Base-by-base conservation (phyloP, 73 alveolate species). In the Tetrahymena thermophila region DNA sequence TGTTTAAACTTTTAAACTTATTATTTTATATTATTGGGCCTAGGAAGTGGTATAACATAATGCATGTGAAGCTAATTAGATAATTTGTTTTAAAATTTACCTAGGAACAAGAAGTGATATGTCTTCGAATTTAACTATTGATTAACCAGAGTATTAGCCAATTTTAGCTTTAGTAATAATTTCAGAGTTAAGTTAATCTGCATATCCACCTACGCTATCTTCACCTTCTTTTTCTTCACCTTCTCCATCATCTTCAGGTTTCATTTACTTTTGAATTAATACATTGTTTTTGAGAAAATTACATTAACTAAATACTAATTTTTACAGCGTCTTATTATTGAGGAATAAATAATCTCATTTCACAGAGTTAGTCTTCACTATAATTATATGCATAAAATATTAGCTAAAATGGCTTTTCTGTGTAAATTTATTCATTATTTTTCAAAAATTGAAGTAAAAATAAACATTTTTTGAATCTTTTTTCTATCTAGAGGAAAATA, bases 101-200 rank as follows among this genome's bases (percentile, higher is more conserved):
- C 99, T 97, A 43, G 99, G 99, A 35, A 98, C 97, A 58, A 97
- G 84, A 98, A 98, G 96, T 85, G 96, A 98, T 71, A 98, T 94
- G 50, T 98, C 99, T 84, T 93, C 97, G 34, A 98, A 94, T 89
- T 96, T 95, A 31, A 98, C 99, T 0, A 98, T 98, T 56, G 98
- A 94, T 58, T 98, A 97, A 10, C 99, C 98, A 9, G 98, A 98
- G 56, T 37, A 94, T 31, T 96, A 97, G 34, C 99, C 99, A 17
- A 98, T 98, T 85, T 98, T 98, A 10, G 99, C 99, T 85, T 98
- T 98, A 94, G 97, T 96, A 43, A 98, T 85, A 31, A 98, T 97
- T 56, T 98, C 98, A 94, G 98, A 98, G 93, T 97, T 97, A 43
- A 98, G 94, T 16, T 93, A 84, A 93, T 98, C 97, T 28, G 99